Base-by-base conservation (phyloP, 2,329 filamentous ascomycete species). In the Karstenula rhodostoma region DNA sequence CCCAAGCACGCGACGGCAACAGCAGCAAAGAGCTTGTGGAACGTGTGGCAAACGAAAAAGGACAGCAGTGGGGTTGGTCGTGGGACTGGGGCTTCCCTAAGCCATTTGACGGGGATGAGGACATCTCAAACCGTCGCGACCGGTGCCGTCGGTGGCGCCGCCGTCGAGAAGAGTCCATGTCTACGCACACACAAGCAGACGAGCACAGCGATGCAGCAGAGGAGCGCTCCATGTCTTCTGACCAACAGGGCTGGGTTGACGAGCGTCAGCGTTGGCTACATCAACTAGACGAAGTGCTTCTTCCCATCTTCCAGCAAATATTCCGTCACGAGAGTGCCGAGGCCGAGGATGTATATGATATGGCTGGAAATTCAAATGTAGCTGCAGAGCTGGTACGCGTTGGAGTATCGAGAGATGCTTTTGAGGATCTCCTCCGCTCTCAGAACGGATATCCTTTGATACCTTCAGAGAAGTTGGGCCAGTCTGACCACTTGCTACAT, bases 381-480 rank as follows among this genome's bases (percentile, higher is more conserved):
- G 76, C 84, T 60, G 70, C 76, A 43, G 40, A 73, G 61, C 51
- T 79, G 67, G 29, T 76, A 71, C 62, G 73, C 47, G 57, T 78
- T 64, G 65, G 77, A 50, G 78, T 79, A 33, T 87, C 86, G 85
- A 80, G 84, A 17, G 82, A 84, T 53, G 86, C 86, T 0, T 88
- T 87, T 65, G 85, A 88, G 66, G 86, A 89, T 65, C 78, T 89
- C 10, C 65, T 88, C 17, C 80, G 80, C 50, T 76, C 84, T 5
- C 61, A 70, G 43, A 58, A 65, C 23, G 63, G 67, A 15, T 43
- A 51, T 15, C 56, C 62, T 25, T 57, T 71, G 19, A 68, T 69
- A 4, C 58, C 65, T 6, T 1, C 40, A 13, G 50, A 64, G 10
- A 32, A 58, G 22, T 46, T 69, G 3, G 67, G 67, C 1, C 42